Evolutionary conservation across 495 filamentous ascomycete species (phyloP), one percentile per base, ranked within the genome.

Genomic region (Hypoxylon trugodes): DNA sequence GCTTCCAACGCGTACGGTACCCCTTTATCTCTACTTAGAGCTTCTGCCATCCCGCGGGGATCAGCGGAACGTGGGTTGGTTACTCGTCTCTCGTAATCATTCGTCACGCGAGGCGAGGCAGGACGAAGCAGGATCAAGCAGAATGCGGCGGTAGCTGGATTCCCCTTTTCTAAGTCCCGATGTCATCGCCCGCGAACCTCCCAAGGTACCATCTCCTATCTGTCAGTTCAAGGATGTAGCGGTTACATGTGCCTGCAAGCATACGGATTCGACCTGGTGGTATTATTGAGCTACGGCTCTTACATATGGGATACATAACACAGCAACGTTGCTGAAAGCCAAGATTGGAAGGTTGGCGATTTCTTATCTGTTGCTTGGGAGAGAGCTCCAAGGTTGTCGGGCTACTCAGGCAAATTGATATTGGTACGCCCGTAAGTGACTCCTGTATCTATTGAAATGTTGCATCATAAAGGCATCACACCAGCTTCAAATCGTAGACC

Each of bases 401-500:
- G 10, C 10, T 25, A 16, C 24, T 16, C 3, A 2, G 15, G 13
- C n/a, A n/a, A n/a, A n/a, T n/a, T n/a, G n/a, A n/a, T n/a, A n/a
- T n/a, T n/a, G n/a, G n/a, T n/a, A n/a, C n/a, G n/a, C n/a, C n/a
- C n/a, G n/a, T n/a, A n/a, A n/a, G n/a, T n/a, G n/a, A n/a, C n/a
- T 22, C 21, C 10, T 25, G 4, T 32, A 15, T 46, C 16, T 49
- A 12, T 37, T 38, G 18, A 49, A 19, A 15, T 18, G 40, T 52
- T 52, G 28, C 42, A 28, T 10, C 25, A 42, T 37, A 15, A 38
- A 26, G 2, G 15, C 13, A 40, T 40, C 43, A 22, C 8, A 49
- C 21, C 28, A 46, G 28, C 22, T 35, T 35, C 48, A 9, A 51
- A 12, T 42, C 30, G 24, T 41, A 66, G 55, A 66, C 62, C 55